phyloP scores from a whole-genome alignment of 371 early-diverging fungal species.

The Amoeboaphelidium protococcarum region DNA sequence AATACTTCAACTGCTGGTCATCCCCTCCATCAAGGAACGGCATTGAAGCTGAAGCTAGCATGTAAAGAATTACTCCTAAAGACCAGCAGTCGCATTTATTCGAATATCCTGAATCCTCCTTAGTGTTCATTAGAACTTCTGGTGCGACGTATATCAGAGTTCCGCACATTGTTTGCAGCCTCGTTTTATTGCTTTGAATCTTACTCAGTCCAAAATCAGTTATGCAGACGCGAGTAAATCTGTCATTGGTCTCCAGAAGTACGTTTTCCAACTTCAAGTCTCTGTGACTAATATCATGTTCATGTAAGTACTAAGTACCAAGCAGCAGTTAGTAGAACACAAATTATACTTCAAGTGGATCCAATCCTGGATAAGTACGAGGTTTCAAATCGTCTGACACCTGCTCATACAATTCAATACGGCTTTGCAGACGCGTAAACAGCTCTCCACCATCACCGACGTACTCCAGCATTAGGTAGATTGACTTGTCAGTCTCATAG shows the following conservation, averaged over 20 bases:
- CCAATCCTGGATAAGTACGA: slow-evolving; percentile 19
- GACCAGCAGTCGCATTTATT: slow-evolving; percentile 29
- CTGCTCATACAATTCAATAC: slow-evolving; percentile 16
- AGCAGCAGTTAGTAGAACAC: slow-evolving; percentile 16
- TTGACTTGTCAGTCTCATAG: background rate
- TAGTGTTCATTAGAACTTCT: background rate
- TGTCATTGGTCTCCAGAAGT: slow-evolving; percentile 10
- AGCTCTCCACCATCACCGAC: slow-evolving; percentile 24
- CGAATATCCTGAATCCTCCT: slow-evolving; percentile 13
- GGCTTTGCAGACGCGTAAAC: slow-evolving; percentile 17
- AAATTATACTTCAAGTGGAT: slow-evolving; percentile 18
- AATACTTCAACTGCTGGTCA: no score
- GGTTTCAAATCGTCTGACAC: slow-evolving; percentile 21
- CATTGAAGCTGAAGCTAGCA: slow-evolving; percentile 16
- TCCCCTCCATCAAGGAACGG: background rate
- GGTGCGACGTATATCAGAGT: background rate
- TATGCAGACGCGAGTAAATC: slow-evolving; percentile 19
- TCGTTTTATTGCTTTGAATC: slow-evolving; percentile 6
- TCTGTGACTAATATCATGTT: no score
- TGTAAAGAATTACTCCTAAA: slow-evolving; percentile 24
- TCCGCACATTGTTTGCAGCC: background rate
- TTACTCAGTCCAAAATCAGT: slow-evolving; percentile 35
- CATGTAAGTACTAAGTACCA: background rate
- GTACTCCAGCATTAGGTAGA: background rate
- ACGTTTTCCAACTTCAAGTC: slow-evolving; percentile 32